Base-by-base conservation (phyloP, 2,329 filamentous ascomycete species). In the Dothideomycetidae sp. region DNA sequence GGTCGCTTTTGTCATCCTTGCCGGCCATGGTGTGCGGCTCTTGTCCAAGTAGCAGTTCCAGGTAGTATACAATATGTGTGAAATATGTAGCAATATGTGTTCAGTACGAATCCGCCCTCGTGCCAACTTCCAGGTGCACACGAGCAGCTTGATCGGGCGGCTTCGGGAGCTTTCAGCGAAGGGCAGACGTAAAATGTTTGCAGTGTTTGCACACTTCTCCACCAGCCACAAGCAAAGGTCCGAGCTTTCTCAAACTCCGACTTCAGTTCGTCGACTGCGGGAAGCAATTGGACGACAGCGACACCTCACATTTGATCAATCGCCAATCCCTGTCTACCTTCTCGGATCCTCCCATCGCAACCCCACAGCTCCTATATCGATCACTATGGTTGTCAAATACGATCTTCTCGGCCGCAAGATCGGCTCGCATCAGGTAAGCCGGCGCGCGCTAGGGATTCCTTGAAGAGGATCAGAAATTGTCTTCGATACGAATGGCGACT, bases 391-490 rank as follows among this genome's bases (percentile, higher is more conserved):
- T 53, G 60, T 58, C 49, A 64, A 62, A 55, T 70, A 70, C 59
- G 57, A 59, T 40, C 57, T 69, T 48, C 50, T 58, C 46, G 66
- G 65, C 57, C 62, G 64, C 48, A 62, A 68, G 58, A 61, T 70
- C 52, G 66, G 66, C 56, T 68, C 66, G 44, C 66, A 70, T 56
- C 53, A 64, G 46, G 66, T 70, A 61, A 46, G 66, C 62, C 18
- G 28, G 33, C 36, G 41, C 41, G 17, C 32, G 14, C 18, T 14
- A 35, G 29, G 23, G 21, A 29, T 29, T 9, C 29, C 29, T n/a
- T n/a, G n/a, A n/a, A n/a, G 32, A 5, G 13, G 11, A 4, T 5
- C 37, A 37, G 29, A 42, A 37, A 30, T 29, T 37, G 30, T 18
- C 21, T 16, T 31, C 7, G 29, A 31, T 13, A 17, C 31, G n/a